These are phyloP conservation scores for Colletotrichum simmondsii DNA, from an alignment of 2,329 filamentous ascomycete species.

Conservation along the genomic window DNA sequence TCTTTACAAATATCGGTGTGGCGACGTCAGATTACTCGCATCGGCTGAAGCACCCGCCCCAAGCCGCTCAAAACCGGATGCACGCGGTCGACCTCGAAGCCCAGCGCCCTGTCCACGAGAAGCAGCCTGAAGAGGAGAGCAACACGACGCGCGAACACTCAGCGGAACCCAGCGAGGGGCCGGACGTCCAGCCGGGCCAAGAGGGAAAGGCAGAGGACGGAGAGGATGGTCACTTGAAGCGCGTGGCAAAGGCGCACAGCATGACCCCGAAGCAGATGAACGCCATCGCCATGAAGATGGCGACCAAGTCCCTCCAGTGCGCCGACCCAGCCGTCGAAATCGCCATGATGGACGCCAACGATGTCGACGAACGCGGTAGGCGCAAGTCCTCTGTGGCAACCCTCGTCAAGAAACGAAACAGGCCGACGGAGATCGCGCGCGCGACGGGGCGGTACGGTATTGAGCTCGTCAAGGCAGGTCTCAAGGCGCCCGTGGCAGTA, in stretches of 20 bases:
- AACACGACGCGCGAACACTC: slow-evolving; percentile 15
- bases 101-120: background rate
- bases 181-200: background rate
- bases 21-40: slow-evolving; percentile 44
- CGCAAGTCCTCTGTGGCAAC: background rate
- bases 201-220: background rate
- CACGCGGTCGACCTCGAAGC: background rate
- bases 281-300: slow-evolving; percentile 42
- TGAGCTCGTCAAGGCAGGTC: slow-evolving; percentile 69
- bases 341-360: background rate
- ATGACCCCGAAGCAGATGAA: slow-evolving; percentile 44
- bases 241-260: background rate
- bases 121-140: background rate
- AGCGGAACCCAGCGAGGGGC: background rate
- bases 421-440: slow-evolving; percentile 40
- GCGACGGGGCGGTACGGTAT: slow-evolving; percentile 65
- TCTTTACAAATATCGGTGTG: slow-evolving; percentile 73
- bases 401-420: background rate
- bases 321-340: slow-evolving; percentile 54
- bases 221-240: background rate
- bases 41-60: slow-evolving; percentile 23
- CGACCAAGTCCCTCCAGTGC: slow-evolving; percentile 53
- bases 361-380: background rate
- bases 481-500: slow-evolving; percentile 76
- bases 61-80: background rate